Conservation (phyloP, 148 eudicot genomes). For the Camellia japonica region DNA sequence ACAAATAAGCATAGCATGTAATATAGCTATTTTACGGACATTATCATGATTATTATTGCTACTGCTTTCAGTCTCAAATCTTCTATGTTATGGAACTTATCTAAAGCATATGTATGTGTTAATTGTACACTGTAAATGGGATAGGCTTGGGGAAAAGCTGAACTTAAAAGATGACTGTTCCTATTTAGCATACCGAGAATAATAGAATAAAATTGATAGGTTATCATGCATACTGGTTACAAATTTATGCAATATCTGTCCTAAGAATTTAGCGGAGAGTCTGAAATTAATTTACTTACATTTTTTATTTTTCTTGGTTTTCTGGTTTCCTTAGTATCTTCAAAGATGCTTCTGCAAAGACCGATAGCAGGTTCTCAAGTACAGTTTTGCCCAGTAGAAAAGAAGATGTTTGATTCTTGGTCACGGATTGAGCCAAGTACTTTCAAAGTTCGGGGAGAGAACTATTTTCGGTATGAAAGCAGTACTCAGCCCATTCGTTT, state of each 20-base stretch:
- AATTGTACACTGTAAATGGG: neutral
- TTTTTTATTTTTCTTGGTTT: neutral
- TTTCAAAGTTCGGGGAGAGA: conserved; percentile 77
- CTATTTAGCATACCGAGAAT: neutral
- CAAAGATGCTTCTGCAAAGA: conserved; percentile 74
- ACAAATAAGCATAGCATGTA: neutral
- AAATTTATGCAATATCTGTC: neutral
- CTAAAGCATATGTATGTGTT: neutral
- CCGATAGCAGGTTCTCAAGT: conserved; percentile 96
- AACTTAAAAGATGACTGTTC: neutral
- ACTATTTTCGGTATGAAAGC: conserved; percentile 66
- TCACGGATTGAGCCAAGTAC: conserved; percentile 65
- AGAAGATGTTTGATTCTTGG: conserved; percentile 84
- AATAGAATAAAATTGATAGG: neutral
- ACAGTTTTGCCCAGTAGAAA: conserved; percentile 72
- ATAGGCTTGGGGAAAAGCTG: neutral
- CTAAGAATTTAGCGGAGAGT: neutral
- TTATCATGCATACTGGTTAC: neutral
- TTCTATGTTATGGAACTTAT: neutral
- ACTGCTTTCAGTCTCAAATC: neutral
- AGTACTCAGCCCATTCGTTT: conserved; percentile 4
- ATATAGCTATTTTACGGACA: neutral
- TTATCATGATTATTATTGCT: neutral
- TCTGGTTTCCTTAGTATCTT: conserved; percentile 51
- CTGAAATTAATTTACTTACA: neutral